Evolutionary conservation across 768 basidiomycete genomes (phyloP), one percentile per base, ranked within the genome.

Genomic region (Suillus lakei): DNA sequence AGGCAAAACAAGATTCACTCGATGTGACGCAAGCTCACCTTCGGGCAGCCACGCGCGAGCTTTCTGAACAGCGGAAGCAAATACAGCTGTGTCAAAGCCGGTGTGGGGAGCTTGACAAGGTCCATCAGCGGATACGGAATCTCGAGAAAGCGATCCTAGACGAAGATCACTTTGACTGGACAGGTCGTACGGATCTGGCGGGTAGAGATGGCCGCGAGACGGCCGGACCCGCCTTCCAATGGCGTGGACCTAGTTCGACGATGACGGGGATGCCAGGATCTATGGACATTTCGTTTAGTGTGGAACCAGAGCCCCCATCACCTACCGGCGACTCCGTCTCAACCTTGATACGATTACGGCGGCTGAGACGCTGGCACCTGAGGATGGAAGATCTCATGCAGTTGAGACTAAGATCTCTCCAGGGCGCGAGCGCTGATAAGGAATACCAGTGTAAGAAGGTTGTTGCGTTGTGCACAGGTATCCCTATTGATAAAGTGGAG

Each of bases 381-480:
- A 83, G 93, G 63, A 87, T 92, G 79, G 89, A 95, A 71, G 85
- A 86, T 63, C 72, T 97, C 66, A 86, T 97, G 77, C 82, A 86
- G 67, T 83, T 85, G 66, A 84, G 93, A 66, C 77, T 98, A 65
- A 84, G 85, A 72, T 82, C 83, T 38, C 76, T 96, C 68, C 88
- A 92, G 69, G 93, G 91, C 53, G 89, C 90, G 36, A 91, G 90
- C 70, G 91, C 91, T 21, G 94, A 95, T 79, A 95, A 92, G 78
- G 93, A 96, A 74, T 90, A 91, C 71, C 91, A 95, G 77, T 97
- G 93, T 80, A 91, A 92, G 79, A 96, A 89, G 79, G 90, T 99
- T 66, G 90, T 99, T 30, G 89, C 95, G 16, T 80, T 96, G 48
- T 96, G 94, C 75, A 92, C 94, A 4, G 92, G 92, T 26, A 89